phyloP scores from a whole-genome alignment of 805 yeast genomes.

The Candida krabiensis region DNA sequence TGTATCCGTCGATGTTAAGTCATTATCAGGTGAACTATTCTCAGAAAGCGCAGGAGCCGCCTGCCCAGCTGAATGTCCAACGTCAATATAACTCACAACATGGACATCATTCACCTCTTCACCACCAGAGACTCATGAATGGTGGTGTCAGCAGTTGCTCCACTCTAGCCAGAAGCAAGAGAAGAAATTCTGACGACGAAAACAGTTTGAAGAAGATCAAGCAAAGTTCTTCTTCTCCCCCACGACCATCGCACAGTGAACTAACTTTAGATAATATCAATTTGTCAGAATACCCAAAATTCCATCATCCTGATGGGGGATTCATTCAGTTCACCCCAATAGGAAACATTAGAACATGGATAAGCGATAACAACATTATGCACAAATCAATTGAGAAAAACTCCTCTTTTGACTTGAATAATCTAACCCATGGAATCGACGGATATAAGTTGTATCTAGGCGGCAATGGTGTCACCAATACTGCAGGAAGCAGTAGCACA shows the following conservation, averaged over 20 bases:
- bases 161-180: constrained; percentile 31
- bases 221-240: constrained; percentile 14
- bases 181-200: constrained; percentile 37
- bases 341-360: constrained; percentile 52
- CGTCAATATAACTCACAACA: constrained; percentile 1
- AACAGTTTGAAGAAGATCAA: constrained; percentile 32
- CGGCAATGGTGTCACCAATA: constrained; percentile 15
- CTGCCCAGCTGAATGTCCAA: constrained; percentile 3
- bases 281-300: constrained; percentile 52
- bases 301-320: constrained; percentile 63
- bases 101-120: constrained; percentile 11
- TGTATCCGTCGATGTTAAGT: constrained; percentile 22
- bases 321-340: constrained; percentile 60
- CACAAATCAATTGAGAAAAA: constrained; percentile 50
- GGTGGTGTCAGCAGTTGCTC: constrained; percentile 15
- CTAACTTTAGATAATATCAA: constrained; percentile 30
- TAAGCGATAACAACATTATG: constrained; percentile 43
- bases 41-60: constrained; percentile 6
- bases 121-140: constrained; percentile 15
- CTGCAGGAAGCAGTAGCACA: not conserved
- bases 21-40: constrained; percentile 15
- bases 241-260: constrained; percentile 9
- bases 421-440: constrained; percentile 35
- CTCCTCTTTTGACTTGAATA: constrained; percentile 33
- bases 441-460: constrained; percentile 35